Evolutionary conservation across 2,329 filamentous ascomycete genomes (phyloP).

Genomic region (Monosporascus sp.): DNA sequence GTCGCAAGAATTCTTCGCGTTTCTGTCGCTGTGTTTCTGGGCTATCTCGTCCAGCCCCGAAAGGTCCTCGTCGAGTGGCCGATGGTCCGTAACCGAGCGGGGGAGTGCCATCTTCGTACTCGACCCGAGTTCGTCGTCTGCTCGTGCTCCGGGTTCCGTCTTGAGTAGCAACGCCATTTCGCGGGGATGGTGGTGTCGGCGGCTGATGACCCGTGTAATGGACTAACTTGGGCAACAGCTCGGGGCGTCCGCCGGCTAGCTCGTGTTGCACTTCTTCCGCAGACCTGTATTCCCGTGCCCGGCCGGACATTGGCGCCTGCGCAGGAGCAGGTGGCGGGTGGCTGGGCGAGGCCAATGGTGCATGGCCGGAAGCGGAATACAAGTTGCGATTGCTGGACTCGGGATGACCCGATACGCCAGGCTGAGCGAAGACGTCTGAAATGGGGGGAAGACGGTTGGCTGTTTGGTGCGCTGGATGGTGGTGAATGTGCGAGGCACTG

Average conservation of each 20-base stretch:
- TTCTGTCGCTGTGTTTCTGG: constrained; percentile 79
- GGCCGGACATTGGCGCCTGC: constrained; percentile 50
- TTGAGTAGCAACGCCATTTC: constrained; percentile 42
- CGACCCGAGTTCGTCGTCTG: constrained; percentile 74
- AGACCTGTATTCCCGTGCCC: constrained; percentile 84
- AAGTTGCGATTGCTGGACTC: constrained; percentile 45
- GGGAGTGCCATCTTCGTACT: constrained; percentile 90
- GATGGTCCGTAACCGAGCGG: constrained; percentile 69
- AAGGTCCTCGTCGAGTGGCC: constrained; percentile 59
- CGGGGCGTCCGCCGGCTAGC: constrained; percentile 83
- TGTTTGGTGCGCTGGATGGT: constrained; percentile 81
- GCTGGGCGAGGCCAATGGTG: constrained; percentile 71
- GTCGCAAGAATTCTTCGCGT: constrained; percentile 83
- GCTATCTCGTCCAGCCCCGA: constrained; percentile 75
- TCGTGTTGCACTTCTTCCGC: constrained; percentile 94
- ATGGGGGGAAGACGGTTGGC: constrained; percentile 90
- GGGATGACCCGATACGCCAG: constrained; percentile 61
- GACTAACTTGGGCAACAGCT: constrained; percentile 86
- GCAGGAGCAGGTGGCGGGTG: constrained; percentile 53
- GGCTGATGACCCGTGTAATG: constrained; percentile 94
- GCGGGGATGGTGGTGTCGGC: constrained; percentile 81
- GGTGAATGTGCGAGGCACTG: constrained; percentile 84
- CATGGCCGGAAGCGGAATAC: constrained; percentile 58
- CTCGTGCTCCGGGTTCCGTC: constrained; percentile 54
- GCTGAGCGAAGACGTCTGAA: constrained; percentile 80